Evolutionary conservation across 2,329 filamentous ascomycete genomes (phyloP).

Genomic region (Pseudogymnoascus sp.): DNA sequence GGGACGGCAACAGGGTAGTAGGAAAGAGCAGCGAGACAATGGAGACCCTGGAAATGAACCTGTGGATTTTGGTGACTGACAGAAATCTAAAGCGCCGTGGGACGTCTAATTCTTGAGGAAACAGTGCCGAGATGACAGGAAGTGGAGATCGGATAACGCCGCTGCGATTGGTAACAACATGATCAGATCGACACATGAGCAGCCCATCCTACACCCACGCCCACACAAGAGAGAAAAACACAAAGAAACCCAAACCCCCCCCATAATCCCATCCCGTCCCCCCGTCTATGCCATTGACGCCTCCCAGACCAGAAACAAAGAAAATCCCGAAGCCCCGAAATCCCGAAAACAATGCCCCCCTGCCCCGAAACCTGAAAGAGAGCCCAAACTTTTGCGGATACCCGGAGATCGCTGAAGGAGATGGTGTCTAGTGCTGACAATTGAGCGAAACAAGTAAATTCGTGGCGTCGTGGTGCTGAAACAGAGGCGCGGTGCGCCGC

Average conservation of each 20-base stretch:
- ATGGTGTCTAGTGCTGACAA: background rate
- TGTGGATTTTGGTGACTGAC: background rate
- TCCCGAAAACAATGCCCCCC: background rate
- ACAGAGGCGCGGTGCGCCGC: background rate
- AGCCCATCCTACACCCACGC: background rate
- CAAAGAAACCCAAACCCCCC: background rate
- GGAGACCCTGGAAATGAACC: background rate
- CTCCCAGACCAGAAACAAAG: background rate
- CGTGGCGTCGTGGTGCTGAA: constrained; percentile 4
- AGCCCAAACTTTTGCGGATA: background rate
- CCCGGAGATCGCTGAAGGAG: background rate
- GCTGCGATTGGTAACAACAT: background rate
- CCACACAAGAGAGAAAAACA: background rate
- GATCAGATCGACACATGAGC: background rate
- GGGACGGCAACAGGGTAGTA: background rate
- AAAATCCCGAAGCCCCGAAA: background rate
- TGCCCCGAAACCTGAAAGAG: background rate
- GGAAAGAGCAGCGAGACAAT: background rate
- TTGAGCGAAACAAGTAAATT: constrained; percentile 1
- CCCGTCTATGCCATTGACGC: background rate
- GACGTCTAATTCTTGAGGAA: constrained; percentile 5
- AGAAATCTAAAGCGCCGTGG: background rate
- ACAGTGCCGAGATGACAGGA: background rate
- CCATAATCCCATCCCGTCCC: background rate
- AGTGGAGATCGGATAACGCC: background rate